Percentiles rank a stretch among this genome's conserved stretches.
These are phyloP conservation scores for Astrothelium subdiscretum DNA, from an alignment of 495 filamentous ascomycete species.

Conservation along the genomic window DNA sequence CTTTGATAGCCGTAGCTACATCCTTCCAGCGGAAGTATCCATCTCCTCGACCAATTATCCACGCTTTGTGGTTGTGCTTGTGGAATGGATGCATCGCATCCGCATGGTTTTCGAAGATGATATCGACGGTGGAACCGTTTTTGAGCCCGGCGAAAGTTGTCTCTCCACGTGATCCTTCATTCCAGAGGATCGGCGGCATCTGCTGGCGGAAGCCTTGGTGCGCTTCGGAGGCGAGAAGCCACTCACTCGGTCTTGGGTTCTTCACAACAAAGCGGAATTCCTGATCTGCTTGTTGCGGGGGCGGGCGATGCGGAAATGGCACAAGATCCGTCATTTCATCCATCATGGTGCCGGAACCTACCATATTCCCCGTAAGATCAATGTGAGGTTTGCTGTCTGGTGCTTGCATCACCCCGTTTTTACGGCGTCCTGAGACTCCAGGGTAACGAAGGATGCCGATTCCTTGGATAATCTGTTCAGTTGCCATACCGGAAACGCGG, in stretches of 20 bases:
- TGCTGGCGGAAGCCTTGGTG: slow-evolving; percentile 1
- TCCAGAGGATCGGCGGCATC: neutral
- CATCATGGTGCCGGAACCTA: neutral
- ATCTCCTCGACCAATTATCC: neutral
- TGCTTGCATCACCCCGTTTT: neutral
- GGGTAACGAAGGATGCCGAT: neutral
- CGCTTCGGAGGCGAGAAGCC: neutral
- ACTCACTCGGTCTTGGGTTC: neutral
- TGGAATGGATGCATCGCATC: neutral
- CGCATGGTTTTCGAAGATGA: neutral
- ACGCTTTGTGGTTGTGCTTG: neutral
- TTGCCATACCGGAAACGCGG: neutral
- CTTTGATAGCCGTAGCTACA: neutral
- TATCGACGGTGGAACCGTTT: neutral
- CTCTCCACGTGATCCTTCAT: neutral
- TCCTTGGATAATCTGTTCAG: neutral
- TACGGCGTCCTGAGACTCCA: neutral
- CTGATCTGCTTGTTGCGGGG: neutral
- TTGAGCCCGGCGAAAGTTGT: neutral
- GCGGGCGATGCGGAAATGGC: neutral
- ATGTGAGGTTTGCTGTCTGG: neutral
- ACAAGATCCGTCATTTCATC: neutral
- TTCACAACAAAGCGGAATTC: neutral
- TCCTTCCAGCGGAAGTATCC: neutral
- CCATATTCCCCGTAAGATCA: neutral